These are phyloP conservation scores for Cutaneotrichosporon mucoides DNA, from an alignment of 1,284 basidiomycete species.

Conservation along the genomic window DNA sequence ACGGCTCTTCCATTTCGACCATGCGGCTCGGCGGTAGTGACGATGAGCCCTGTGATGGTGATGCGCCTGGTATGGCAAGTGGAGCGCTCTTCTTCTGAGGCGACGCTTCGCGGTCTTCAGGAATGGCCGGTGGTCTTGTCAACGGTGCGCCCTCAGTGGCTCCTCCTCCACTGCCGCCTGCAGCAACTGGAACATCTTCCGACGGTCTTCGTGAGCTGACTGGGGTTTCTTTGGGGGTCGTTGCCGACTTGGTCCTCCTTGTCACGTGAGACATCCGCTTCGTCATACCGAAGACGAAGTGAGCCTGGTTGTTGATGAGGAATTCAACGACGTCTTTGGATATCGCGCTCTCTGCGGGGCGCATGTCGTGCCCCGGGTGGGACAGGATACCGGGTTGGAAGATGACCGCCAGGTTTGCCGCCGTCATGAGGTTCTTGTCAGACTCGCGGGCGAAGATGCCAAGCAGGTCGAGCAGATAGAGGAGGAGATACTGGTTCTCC, in stretches of 20 bases:
- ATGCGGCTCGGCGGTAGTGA: not conserved
- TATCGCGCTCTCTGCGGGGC: slow-evolving; percentile 73
- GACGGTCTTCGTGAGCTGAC: not conserved
- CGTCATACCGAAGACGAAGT: slow-evolving; percentile 45
- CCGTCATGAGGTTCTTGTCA: slow-evolving; percentile 92
- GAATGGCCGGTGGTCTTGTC: not conserved
- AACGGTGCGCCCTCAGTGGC: not conserved
- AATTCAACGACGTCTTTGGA: slow-evolving; percentile 92
- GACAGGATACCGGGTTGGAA: slow-evolving; percentile 90
- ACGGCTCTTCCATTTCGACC: too few relatives aligned
- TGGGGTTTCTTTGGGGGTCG: not conserved
- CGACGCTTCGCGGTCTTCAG: not conserved
- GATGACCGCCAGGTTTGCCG: slow-evolving; percentile 87
- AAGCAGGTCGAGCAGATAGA: slow-evolving; percentile 92
- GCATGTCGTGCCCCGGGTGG: slow-evolving; percentile 77
- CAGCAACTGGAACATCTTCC: not conserved
- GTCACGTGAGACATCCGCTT: slow-evolving; percentile 5
- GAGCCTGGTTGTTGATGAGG: slow-evolving; percentile 61
- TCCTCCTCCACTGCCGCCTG: not conserved
- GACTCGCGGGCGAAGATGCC: slow-evolving; percentile 89
- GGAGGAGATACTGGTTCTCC: slow-evolving; percentile 86
- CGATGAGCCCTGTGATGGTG: not conserved
- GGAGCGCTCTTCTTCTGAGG: not conserved
- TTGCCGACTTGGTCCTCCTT: not conserved
- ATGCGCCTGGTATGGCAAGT: not conserved